Evolutionary conservation across 2,329 filamentous ascomycete genomes (phyloP), one percentile per base, ranked within the genome.

Genomic region (Pyrenochaeta sp.): DNA sequence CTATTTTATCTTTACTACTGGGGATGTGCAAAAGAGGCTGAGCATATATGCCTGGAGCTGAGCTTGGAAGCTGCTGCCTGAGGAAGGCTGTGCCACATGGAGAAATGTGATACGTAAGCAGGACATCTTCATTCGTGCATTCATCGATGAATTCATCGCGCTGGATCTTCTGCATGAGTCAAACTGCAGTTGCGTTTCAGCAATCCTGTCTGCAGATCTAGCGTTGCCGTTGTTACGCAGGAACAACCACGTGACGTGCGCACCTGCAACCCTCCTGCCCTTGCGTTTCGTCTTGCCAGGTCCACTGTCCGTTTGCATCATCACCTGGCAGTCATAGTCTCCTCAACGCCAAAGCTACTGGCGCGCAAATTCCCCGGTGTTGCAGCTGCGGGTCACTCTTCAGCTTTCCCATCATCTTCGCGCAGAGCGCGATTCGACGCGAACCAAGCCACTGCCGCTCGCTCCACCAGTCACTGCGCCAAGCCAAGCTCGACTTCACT

Each of bases 401-500:
- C 33, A 36, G 32, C 40, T 35, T 30, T 17, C 35, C 30, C 40
- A 41, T 47, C 35, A 46, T 52, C 43, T 36, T 56, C 50, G 47
- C 48, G 54, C 60, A 52, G 45, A 51, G 47, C 55, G 61, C 51
- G 42, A 53, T 27, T 47, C 48, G 58, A 51, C 59, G 52, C 59
- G 51, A 45, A 33, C 44, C 54, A 63, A 67, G 67, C 66, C 67
- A 66, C 64, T 58, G 63, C 60, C 57, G 56, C 62, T 65, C 58
- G 60, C 56, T 65, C 52, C 63, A 58, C 59, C 62, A 65, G 45
- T 63, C 54, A 56, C 54, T 53, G 63, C 66, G 72, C 72, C 71
- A 75, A 75, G 72, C 59, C 14, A 27, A 54, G 58, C 61, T 50
- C 59, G 54, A 67, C 63, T 57, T 70, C 62, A 68, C 58, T 58